A percentile compares a stretch with the other conserved stretches of the same genome.
Evolutionary conservation across 176 grass and related monocot species (phyloP).

Genomic region (Oryza rufipogon): DNA sequence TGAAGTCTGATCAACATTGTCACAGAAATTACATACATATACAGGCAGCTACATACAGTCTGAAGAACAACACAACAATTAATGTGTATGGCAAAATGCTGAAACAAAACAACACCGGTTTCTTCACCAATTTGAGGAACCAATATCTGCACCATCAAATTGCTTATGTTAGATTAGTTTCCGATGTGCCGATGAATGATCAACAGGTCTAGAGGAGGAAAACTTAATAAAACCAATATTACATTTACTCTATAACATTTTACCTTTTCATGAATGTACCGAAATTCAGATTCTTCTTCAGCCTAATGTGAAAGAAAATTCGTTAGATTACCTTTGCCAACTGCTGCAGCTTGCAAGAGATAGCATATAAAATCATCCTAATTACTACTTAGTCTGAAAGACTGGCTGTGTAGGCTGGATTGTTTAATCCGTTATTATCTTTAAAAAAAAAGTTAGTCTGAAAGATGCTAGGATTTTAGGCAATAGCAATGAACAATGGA

Average conservation of each 20-base stretch:
- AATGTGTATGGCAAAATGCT: neutral
- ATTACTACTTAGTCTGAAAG: neutral
- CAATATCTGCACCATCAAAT: neutral
- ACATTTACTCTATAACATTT: neutral
- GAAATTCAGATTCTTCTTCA: slow-evolving; percentile 12
- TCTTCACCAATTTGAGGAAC: neutral
- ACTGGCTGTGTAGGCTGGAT: too few species aligned
- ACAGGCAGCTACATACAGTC: too few species aligned
- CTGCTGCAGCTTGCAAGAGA: neutral
- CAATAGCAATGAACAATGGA: neutral
- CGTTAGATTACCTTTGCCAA: neutral
- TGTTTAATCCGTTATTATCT: too few species aligned
- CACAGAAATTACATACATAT: too few species aligned
- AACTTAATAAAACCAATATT: neutral
- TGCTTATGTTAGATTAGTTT: neutral
- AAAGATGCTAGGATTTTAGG: neutral
- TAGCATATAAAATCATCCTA: neutral
- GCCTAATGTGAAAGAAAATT: slow-evolving; percentile 15
- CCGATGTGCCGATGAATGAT: neutral
- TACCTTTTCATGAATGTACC: neutral
- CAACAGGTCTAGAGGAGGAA: neutral
- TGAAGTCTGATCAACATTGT: neutral
- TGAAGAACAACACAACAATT: too few species aligned
- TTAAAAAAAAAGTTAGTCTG: neutral
- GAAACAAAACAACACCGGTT: neutral